phyloP scores from a whole-genome alignment of 2,329 filamentous ascomycete species.

The Penicillium sp. region DNA sequence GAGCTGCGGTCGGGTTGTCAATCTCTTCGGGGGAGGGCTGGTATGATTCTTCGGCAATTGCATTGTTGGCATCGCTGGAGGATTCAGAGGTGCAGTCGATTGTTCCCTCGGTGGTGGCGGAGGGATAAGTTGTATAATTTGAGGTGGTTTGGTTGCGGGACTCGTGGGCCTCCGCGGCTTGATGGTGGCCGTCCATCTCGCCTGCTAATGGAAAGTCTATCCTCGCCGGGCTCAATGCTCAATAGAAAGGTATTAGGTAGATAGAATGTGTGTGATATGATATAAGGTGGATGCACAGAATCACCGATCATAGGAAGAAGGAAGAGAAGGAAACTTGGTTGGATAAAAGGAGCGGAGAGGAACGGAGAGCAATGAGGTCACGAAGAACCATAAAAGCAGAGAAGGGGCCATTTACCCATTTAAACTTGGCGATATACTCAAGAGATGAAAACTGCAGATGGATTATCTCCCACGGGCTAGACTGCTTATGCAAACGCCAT shows the following conservation, averaged over 20 bases:
- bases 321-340: not conserved
- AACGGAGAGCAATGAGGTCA: conserved; percentile 3
- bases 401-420: conserved; percentile 1
- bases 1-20: conserved; percentile 7
- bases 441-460: not conserved
- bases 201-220: conserved; percentile 6
- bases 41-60: conserved; percentile 4
- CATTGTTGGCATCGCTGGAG: not conserved
- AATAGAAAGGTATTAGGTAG: conserved; percentile 12
- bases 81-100: not conserved
- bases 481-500: conserved; percentile 6
- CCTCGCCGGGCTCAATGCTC: conserved; percentile 11
- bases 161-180: conserved; percentile 13
- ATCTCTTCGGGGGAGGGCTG: conserved; percentile 6
- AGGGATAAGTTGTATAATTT: not conserved
- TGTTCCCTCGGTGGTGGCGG: not conserved
- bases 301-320: not conserved
- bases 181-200: conserved; percentile 27
- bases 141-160: not conserved
- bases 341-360: not conserved
- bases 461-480: not conserved
- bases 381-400: not conserved
- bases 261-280: conserved; percentile 8
- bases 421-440: not conserved
- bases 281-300: conserved; percentile 16